These are phyloP conservation scores for Massariosphaeria phaeospora DNA, from an alignment of 495 filamentous ascomycete genomes.

Conservation along the genomic window DNA sequence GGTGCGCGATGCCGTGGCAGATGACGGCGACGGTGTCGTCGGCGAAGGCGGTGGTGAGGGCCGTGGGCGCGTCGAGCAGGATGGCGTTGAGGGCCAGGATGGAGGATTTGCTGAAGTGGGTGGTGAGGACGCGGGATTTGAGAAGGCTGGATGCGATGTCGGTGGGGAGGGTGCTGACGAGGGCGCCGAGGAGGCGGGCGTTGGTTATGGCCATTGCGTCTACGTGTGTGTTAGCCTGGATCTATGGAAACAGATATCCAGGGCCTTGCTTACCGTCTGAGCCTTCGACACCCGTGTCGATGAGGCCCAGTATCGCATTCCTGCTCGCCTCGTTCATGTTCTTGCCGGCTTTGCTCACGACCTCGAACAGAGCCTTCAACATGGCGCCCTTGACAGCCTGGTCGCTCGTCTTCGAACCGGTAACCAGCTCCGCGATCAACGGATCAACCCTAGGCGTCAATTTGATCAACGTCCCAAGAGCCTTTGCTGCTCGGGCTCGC, in stretches of 20 bases:
- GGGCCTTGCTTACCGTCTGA: conserved; percentile 47
- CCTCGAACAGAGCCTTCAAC: conserved; percentile 94
- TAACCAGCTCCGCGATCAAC: conserved; percentile 80
- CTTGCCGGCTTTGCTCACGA: conserved; percentile 84
- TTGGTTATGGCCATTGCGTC: conserved; percentile 78
- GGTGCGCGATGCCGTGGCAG: conserved; percentile 70
- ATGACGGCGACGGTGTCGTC: conserved; percentile 70
- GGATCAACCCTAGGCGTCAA: conserved; percentile 94
- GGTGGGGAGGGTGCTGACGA: conserved; percentile 73
- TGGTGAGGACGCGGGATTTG: conserved; percentile 72
- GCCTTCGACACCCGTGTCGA: conserved; percentile 76
- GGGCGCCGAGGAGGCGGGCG: conserved; percentile 78
- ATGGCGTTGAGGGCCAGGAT: conserved; percentile 84
- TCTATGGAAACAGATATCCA: conserved; percentile 21
- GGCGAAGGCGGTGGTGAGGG: conserved; percentile 59
- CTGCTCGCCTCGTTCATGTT: conserved; percentile 93
- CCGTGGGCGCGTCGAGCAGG: conserved; percentile 67
- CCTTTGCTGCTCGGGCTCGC: conserved; percentile 86
- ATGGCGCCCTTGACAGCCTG: conserved; percentile 88
- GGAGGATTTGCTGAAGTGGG: conserved; percentile 61
- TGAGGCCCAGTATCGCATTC: conserved; percentile 71
- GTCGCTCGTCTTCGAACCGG: conserved; percentile 87
- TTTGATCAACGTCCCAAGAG: conserved; percentile 91
- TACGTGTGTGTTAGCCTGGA: conserved; percentile 26
- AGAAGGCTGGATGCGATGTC: conserved; percentile 64